A percentile compares a stretch with the other conserved stretches of the same genome.
Conservation (phyloP, 257 asterid genomes). For the Gentiana straminea region DNA sequence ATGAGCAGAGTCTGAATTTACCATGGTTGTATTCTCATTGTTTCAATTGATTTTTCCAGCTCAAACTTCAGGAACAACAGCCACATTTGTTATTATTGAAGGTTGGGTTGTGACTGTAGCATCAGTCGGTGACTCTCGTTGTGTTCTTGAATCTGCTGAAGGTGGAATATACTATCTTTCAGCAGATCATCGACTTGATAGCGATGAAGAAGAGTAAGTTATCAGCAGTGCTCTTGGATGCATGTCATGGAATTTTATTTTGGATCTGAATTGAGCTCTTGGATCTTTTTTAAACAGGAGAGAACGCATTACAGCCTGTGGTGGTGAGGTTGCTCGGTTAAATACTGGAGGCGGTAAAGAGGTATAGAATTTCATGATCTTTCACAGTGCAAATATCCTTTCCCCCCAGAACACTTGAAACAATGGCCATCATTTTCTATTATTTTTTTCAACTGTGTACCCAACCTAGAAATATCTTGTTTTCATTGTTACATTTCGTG, state of each 20-base stretch:
- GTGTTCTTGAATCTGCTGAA: constrained; percentile 88
- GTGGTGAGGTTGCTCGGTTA: constrained; percentile 97
- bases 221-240: constrained; percentile 6
- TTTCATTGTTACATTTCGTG: neutral
- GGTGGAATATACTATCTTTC: constrained; percentile 76
- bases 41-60: constrained; percentile 34
- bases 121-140: constrained; percentile 98
- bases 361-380: constrained; percentile 31
- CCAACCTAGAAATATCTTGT: too few species aligned
- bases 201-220: constrained; percentile 91
- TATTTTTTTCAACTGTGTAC: neutral
- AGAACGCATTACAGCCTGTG: constrained; percentile 82
- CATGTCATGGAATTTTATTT: constrained; percentile 1
- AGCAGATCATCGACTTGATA: constrained; percentile 94
- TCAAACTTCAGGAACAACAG: constrained; percentile 94
- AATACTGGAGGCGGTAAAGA: constrained; percentile 98
- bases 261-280: constrained; percentile 11
- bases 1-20: neutral
- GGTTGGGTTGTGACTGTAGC: constrained; percentile 96
- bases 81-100: constrained; percentile 83
- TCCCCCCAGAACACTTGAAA: neutral
- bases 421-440: neutral
- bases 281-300: constrained; percentile 47
- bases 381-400: neutral
- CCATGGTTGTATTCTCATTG: constrained; percentile 6